A percentile compares a stretch with the other conserved stretches of the same genome.
Evolutionary conservation across 2,329 filamentous ascomycete genomes (phyloP).

Genomic region (Fusarium brachygibbosum): DNA sequence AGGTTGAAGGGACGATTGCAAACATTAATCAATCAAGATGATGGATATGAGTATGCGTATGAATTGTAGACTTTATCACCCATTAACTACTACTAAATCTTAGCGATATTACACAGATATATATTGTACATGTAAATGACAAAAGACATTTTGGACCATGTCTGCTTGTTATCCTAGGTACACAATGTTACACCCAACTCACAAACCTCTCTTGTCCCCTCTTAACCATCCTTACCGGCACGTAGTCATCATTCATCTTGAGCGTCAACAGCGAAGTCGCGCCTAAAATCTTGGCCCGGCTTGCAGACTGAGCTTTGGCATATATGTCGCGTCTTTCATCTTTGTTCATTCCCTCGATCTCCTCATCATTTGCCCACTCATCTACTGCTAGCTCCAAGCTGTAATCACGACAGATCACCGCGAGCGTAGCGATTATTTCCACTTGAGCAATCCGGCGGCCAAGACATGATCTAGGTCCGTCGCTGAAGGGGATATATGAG

Average conservation of each 20-base stretch:
- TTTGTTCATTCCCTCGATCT: conserved; percentile 65
- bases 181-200: conserved; percentile 47
- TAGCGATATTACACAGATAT: background rate
- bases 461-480: conserved; percentile 69
- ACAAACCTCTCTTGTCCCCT: conserved; percentile 79
- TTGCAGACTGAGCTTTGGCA: conserved; percentile 69
- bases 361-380: conserved; percentile 66
- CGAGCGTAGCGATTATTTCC: conserved; percentile 68
- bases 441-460: conserved; percentile 71
- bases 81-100: too few species aligned
- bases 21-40: background rate
- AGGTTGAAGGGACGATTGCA: background rate
- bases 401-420: conserved; percentile 69
- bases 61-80: too few species aligned
- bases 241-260: conserved; percentile 73
- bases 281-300: conserved; percentile 64
- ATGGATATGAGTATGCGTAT: too few species aligned
- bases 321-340: conserved; percentile 68
- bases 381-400: conserved; percentile 79
- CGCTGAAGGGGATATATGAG: conserved; percentile 70
- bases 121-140: background rate
- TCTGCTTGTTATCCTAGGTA: background rate
- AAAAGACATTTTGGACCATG: background rate
- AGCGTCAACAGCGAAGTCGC: conserved; percentile 78
- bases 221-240: conserved; percentile 77